These are phyloP conservation scores for Salvia splendens DNA, from an alignment of 257 asterid species.

Conservation along the genomic window DNA sequence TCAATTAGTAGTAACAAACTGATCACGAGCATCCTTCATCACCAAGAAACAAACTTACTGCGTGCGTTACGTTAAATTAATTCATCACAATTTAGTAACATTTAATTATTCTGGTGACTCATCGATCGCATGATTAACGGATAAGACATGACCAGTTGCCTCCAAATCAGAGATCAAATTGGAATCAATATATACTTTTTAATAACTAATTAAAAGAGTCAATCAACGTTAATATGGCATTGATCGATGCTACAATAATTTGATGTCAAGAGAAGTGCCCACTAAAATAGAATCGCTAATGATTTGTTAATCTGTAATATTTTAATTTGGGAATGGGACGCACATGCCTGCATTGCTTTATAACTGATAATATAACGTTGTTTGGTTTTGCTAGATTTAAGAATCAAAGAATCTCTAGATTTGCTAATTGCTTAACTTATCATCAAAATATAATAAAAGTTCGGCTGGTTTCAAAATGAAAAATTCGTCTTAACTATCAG, in stretches of 20 bases:
- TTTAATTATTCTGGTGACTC: conserved; percentile 8
- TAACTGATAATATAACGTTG: neutral
- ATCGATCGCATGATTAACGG: conserved; percentile 2
- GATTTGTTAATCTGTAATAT: neutral
- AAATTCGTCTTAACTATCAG: neutral
- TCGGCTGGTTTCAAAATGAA: neutral
- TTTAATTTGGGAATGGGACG: conserved; percentile 22
- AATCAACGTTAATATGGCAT: neutral
- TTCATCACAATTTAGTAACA: neutral
- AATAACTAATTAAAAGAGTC: neutral
- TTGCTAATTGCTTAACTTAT: conserved; percentile 8
- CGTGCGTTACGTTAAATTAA: neutral
- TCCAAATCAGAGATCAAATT: conserved; percentile 21
- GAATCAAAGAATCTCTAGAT: conserved; percentile 13
- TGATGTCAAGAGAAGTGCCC: neutral
- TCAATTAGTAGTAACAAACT: neutral
- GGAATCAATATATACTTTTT: neutral
- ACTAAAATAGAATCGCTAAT: neutral
- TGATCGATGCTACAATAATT: too few species aligned
- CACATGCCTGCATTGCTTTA: conserved; percentile 32
- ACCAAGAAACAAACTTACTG: neutral
- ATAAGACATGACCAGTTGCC: conserved; percentile 11
- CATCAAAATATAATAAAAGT: neutral
- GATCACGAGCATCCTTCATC: neutral
- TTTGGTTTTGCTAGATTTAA: conserved; percentile 11